phyloP scores from a whole-genome alignment of 352 stramenopile species.

The Phytophthora melonis region DNA sequence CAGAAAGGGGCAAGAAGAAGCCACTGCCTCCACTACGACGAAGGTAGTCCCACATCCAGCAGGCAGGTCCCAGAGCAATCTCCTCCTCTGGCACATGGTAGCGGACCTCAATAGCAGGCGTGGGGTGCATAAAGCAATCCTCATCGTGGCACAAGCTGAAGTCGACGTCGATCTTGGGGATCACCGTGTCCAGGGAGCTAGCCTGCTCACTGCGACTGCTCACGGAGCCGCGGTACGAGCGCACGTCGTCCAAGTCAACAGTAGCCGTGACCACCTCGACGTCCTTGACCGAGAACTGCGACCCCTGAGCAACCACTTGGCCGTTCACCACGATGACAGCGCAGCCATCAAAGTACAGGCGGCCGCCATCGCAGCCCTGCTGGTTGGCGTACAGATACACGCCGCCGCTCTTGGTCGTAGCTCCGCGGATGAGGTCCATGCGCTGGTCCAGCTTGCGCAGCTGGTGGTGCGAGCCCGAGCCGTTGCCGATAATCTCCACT shows the following conservation, averaged over 20 bases:
- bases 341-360: constrained; percentile 98
- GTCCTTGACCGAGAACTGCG: constrained; percentile 97
- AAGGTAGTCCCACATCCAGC: constrained; percentile 99
- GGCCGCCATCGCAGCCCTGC: constrained; percentile 96
- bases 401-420: constrained; percentile 96
- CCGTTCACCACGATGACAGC: constrained; percentile 98
- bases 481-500: constrained; percentile 98
- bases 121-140: constrained; percentile 45
- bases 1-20: constrained; percentile 98
- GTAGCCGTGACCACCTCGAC: constrained; percentile 98
- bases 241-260: constrained; percentile 98
- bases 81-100: constrained; percentile 96
- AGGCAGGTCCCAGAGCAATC: constrained; percentile 97
- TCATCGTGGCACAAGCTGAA: constrained; percentile 86
- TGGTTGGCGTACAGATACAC: constrained; percentile 99
- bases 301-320: constrained; percentile 95
- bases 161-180: constrained; percentile 77
- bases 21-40: constrained; percentile 83
- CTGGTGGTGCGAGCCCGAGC: constrained; percentile 97
- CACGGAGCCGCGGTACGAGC: constrained; percentile 94
- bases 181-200: constrained; percentile 69
- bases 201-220: constrained; percentile 96
- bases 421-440: constrained; percentile 92
- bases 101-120: constrained; percentile 68
- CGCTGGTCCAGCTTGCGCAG: constrained; percentile 94